phyloP scores from a whole-genome alignment of 306 rosid genomes.

The Acacia crassicarpa region DNA sequence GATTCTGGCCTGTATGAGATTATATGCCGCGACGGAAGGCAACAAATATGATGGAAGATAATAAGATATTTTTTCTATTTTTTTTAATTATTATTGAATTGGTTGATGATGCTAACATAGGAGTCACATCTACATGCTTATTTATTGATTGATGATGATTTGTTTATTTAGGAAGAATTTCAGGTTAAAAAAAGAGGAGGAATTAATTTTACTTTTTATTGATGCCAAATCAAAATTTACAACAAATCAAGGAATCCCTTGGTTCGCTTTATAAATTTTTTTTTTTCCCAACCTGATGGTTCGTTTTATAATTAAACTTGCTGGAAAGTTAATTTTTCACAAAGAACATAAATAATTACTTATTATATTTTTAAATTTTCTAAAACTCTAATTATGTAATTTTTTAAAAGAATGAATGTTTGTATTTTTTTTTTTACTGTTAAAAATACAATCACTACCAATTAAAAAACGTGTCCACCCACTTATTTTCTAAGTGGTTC shows the following conservation, averaged over 20 bases:
- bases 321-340: neutral
- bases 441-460: too few species aligned
- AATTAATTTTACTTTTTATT: neutral
- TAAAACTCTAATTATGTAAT: too few species aligned
- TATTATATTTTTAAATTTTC: too few species aligned
- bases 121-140: neutral
- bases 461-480: too few species aligned
- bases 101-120: neutral
- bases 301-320: neutral
- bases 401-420: too few species aligned
- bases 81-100: neutral
- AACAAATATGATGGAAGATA: neutral
- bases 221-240: neutral
- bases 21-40: neutral
- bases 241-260: neutral
- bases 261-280: neutral
- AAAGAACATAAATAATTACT: neutral
- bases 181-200: neutral
- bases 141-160: neutral
- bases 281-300: too few species aligned
- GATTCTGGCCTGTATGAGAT: constrained; percentile 19
- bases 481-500: too few species aligned
- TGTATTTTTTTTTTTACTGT: too few species aligned
- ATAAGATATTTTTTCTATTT: neutral
- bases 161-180: too few species aligned